Conservation (phyloP, 2,329 filamentous ascomycete species). For the Berkeleyomyces rouxiae region DNA sequence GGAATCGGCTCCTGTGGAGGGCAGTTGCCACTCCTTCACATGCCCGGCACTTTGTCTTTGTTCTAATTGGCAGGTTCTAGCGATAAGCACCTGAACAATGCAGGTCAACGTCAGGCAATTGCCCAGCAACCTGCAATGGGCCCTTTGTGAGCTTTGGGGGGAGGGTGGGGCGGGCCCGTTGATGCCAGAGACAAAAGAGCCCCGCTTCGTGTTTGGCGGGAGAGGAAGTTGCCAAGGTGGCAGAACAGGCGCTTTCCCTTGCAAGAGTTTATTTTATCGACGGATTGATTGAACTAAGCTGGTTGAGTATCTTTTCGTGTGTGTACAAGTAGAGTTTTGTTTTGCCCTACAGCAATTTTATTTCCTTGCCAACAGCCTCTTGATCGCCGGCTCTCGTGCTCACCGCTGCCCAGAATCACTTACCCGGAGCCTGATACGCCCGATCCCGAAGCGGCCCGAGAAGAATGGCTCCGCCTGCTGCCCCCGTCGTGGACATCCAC, state of each 20-base stretch:
- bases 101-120: not conserved
- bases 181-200: not conserved
- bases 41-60: not conserved
- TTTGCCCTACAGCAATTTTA: no score
- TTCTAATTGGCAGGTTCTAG: not conserved
- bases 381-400: no score
- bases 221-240: not conserved
- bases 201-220: not conserved
- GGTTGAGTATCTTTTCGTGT: not conserved
- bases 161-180: not conserved
- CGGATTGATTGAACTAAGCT: not conserved
- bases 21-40: not conserved
- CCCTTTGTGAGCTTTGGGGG: not conserved
- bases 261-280: not conserved
- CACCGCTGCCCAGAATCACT: not conserved
- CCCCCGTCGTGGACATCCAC: conserved; percentile 45
- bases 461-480: conserved; percentile 22
- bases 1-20: not conserved
- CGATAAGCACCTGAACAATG: not conserved
- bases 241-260: not conserved
- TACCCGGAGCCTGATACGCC: not conserved
- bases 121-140: not conserved
- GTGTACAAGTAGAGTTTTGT: no score
- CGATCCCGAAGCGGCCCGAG: not conserved
- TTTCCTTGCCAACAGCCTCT: no score